Evolutionary conservation across 352 stramenopile genomes (phyloP), one percentile per base, ranked within the genome.

Genomic region (Phytophthora aleatoria): DNA sequence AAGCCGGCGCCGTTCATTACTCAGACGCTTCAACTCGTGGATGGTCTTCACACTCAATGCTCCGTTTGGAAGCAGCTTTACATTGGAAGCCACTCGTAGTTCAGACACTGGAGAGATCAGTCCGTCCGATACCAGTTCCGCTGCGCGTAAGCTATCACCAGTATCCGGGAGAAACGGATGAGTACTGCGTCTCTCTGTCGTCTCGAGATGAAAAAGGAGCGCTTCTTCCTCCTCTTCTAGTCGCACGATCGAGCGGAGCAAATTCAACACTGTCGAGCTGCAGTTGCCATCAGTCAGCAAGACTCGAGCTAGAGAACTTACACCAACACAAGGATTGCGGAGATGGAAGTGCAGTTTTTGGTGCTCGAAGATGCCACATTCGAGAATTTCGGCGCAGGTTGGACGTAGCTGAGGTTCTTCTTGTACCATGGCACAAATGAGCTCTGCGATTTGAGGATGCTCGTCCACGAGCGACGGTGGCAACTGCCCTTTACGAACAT

Each of bases 401-500:
- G 77, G 71, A 3, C 85, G 81, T 6, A 64, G 41, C 0, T 38
- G 62, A 11, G 67, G 69, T 30, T 91, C 81, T 24, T 61, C 24
- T 5, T 81, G 71, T 0, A 90, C 62, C 74, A 94, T 91, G 26
- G 67, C 60, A 43, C 67, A 44, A 45, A 92, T 76, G 0, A 91
- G 50, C 15, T 59, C 49, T 5, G 77, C 70, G 6, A 92, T 65
- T 7, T 86, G 69, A 1, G 81, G 76, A 31, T 87, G 74, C 6
- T 79, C 50, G 0, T 45, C 43, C 4, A 62, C n/a, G 5, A 94
- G 38, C 3, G n/a, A 36, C 5, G 35, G 2, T 0, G 83, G 85
- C 2, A 91, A 16, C 12, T 71, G 49, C 0, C 83, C 79, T 13
- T 77, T 74, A 10, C 79, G 77, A 12, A 73, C 63, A 2, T 83